phyloP scores from a whole-genome alignment of 2,329 filamentous ascomycete genomes.

The Nemania sp. region DNA sequence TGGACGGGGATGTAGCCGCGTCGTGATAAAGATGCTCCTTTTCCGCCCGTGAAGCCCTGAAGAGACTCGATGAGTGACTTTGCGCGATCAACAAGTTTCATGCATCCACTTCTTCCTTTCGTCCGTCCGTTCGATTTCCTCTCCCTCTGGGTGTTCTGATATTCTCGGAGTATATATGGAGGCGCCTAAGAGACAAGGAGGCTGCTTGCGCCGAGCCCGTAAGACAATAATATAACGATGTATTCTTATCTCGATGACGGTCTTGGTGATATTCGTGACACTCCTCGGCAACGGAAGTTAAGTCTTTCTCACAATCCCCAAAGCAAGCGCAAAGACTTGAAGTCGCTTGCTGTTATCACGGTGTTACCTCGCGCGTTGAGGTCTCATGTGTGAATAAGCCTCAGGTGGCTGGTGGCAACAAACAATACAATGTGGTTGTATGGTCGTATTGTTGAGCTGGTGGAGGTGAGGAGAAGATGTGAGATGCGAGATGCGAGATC shows the following conservation, averaged over 20 bases:
- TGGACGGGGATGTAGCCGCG: slow-evolving; percentile 30
- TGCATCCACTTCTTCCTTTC: slow-evolving; percentile 18
- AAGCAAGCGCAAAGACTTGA: slow-evolving; percentile 71
- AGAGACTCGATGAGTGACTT: slow-evolving; percentile 19
- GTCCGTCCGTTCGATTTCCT: neutral
- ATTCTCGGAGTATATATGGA: neutral
- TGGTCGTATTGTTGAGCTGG: neutral
- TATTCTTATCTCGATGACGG: neutral
- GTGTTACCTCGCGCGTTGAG: slow-evolving; percentile 15
- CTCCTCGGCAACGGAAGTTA: neutral
- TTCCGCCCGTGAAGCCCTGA: slow-evolving; percentile 16
- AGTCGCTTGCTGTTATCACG: slow-evolving; percentile 60
- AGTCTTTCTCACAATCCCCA: slow-evolving; percentile 61
- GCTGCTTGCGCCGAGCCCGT: no score
- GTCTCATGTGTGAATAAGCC: slow-evolving; percentile 17
- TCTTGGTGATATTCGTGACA: neutral
- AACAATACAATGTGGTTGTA: no score
- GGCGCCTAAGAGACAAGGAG: neutral
- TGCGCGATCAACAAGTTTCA: slow-evolving; percentile 23
- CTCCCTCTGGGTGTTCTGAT: no score
- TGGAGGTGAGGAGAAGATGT: slow-evolving; percentile 3
- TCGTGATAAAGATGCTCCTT: slow-evolving; percentile 10
- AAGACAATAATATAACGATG: no score
- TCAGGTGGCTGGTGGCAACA: slow-evolving; percentile 2
- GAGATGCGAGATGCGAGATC: slow-evolving; percentile 4